Percentiles rank a stretch among this genome's conserved stretches.
Evolutionary conservation across 1,284 basidiomycete genomes (phyloP).

Genomic region (Flammula alnicola): DNA sequence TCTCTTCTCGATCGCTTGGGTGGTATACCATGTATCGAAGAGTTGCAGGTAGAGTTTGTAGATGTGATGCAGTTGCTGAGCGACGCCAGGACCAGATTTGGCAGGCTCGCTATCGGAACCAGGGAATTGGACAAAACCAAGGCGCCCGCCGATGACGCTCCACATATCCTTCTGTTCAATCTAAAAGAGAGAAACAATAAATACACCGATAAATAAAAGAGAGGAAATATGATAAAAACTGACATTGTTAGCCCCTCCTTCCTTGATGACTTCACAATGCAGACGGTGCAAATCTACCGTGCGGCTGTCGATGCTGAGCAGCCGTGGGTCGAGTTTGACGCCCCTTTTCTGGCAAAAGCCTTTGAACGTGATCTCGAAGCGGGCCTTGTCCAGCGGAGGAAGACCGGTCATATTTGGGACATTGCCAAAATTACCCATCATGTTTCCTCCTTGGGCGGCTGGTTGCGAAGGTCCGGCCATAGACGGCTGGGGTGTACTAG

Average conservation of each 20-base stretch:
- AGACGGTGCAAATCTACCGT: constrained; percentile 60
- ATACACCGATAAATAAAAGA: constrained; percentile 1
- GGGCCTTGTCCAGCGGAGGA: constrained; percentile 49
- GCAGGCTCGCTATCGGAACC: constrained; percentile 58
- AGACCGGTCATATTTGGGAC: constrained; percentile 18
- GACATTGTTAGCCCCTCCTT: constrained; percentile 57
- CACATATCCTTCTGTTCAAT: constrained; percentile 62
- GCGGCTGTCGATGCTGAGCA: constrained; percentile 53
- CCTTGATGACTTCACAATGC: constrained; percentile 59
- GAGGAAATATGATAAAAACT: constrained; percentile 24
- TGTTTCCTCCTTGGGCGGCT: constrained; percentile 3
- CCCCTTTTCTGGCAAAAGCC: constrained; percentile 48
- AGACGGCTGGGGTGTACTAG: constrained; percentile 21
- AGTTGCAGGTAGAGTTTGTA: constrained; percentile 60
- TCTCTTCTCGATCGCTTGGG: constrained; percentile 21
- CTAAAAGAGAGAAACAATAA: constrained; percentile 38
- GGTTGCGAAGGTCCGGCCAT: constrained; percentile 16
- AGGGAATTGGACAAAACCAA: constrained; percentile 67
- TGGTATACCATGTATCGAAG: constrained; percentile 60
- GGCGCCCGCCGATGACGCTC: constrained; percentile 64
- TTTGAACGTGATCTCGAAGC: constrained; percentile 54
- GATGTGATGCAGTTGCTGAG: constrained; percentile 58
- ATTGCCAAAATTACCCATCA: constrained; percentile 7
- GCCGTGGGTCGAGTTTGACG: constrained; percentile 43
- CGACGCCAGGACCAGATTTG: constrained; percentile 61